Evolutionary conservation across 805 yeast species (phyloP).

Genomic region (Yamadazyma akitaensis): DNA sequence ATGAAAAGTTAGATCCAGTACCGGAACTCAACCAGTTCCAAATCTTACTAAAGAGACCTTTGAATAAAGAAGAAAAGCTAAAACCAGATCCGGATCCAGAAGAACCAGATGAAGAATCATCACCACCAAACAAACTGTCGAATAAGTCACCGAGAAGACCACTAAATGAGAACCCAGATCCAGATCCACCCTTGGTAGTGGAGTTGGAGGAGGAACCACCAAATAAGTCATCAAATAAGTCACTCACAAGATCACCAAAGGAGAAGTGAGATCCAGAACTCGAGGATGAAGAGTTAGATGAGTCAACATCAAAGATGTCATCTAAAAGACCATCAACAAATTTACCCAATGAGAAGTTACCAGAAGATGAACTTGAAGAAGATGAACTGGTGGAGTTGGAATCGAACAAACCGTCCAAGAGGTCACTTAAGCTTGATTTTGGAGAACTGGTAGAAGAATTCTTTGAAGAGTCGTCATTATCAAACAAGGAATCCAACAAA

Average conservation of each 20-base stretch:
- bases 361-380: constrained; percentile 3
- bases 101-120: constrained; percentile 1
- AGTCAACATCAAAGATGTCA: constrained; percentile 13
- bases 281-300: constrained; percentile 7
- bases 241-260: constrained; percentile 11
- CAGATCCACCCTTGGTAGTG: constrained; percentile 1
- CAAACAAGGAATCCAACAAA: constrained; percentile 9
- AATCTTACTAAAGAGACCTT: constrained; percentile 7
- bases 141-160: constrained; percentile 1
- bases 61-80: neutral
- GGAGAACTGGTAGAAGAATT: constrained; percentile 9
- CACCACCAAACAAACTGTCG: constrained; percentile 8
- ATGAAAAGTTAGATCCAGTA: constrained; percentile 3
- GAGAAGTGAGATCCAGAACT: constrained; percentile 13
- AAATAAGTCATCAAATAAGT: constrained; percentile 12
- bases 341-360: constrained; percentile 14
- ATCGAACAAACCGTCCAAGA: constrained; percentile 8
- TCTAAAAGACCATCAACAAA: constrained; percentile 15
- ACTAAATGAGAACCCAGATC: constrained; percentile 4
- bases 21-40: constrained; percentile 12
- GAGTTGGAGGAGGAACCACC: constrained; percentile 8
- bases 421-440: constrained; percentile 8
- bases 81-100: constrained; percentile 2
- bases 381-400: constrained; percentile 1
- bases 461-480: constrained; percentile 10